Evolutionary conservation across 78 protist genomes (phyloP).

Genomic region (Dictyostelium firmibasis): DNA sequence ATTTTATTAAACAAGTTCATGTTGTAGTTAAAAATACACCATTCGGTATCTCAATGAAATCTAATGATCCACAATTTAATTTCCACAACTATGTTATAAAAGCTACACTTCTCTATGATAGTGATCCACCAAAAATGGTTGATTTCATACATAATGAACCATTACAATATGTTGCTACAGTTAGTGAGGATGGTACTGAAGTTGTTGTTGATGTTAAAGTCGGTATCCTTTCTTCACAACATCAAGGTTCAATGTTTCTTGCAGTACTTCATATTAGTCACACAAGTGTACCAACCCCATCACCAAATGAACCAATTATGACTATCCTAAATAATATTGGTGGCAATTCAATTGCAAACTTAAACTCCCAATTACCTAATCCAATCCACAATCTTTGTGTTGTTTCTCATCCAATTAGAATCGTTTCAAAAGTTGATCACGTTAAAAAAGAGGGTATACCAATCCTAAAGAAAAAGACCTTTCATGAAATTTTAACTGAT

Average conservation of each 20-base stretch:
- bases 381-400: constrained; percentile 1
- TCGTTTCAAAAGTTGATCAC: constrained; percentile 70
- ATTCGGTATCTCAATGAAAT: constrained; percentile 19
- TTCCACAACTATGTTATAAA: constrained; percentile 56
- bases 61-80: constrained; percentile 39
- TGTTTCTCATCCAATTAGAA: constrained; percentile 58
- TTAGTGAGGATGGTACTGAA: constrained; percentile 53
- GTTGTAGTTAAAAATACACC: constrained; percentile 80
- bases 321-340: constrained; percentile 2
- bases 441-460: constrained; percentile 75
- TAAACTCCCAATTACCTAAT: too few relatives aligned
- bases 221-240: constrained; percentile 48
- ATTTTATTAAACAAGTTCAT: constrained; percentile 60
- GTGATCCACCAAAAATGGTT: constrained; percentile 67
- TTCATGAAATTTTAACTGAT: constrained; percentile 62
- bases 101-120: constrained; percentile 62
- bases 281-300: constrained; percentile 26
- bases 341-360: not conserved
- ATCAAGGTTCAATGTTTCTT: constrained; percentile 64
- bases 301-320: constrained; percentile 32
- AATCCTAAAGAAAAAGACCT: constrained; percentile 53
- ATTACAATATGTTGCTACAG: constrained; percentile 65
- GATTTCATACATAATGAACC: constrained; percentile 74
- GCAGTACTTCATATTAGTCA: constrained; percentile 39
- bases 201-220: constrained; percentile 47